phyloP scores from a whole-genome alignment of 306 rosid species.

The Albizia julibrissin region DNA sequence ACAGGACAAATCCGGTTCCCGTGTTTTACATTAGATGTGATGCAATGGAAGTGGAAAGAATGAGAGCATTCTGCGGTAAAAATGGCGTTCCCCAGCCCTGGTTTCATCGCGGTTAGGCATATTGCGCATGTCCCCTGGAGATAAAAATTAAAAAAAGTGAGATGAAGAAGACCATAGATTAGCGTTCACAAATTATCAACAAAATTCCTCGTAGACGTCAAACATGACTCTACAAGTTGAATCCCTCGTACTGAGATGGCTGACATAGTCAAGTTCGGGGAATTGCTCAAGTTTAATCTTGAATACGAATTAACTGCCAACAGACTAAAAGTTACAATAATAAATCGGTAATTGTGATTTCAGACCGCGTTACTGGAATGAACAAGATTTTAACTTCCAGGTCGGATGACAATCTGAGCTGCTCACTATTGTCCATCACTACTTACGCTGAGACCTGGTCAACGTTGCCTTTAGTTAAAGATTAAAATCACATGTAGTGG shows the following conservation, averaged over 20 bases:
- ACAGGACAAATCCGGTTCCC: conserved; percentile 90
- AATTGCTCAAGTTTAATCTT: not conserved
- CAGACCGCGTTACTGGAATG: not conserved
- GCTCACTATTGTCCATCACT: conserved; percentile 10
- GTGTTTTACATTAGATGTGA: conserved; percentile 85
- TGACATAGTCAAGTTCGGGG: not conserved
- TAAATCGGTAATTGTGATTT: not conserved
- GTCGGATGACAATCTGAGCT: not conserved
- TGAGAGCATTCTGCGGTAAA: conserved; percentile 98
- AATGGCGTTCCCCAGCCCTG: conserved; percentile 90
- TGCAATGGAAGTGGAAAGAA: conserved; percentile 92
- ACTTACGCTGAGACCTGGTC: not conserved
- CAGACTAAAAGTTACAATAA: not conserved
- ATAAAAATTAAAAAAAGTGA: conserved; percentile 33
- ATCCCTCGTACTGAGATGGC: conserved; percentile 14
- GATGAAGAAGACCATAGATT: not conserved
- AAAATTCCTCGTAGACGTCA: not conserved
- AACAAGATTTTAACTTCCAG: not conserved
- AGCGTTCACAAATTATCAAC: not conserved
- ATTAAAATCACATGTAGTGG: not conserved
- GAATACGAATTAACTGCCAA: conserved; percentile 1
- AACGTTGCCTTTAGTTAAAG: not conserved
- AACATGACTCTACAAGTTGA: conserved; percentile 5
- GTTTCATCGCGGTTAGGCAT: conserved; percentile 72
- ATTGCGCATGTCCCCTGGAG: conserved; percentile 83